These are phyloP conservation scores for Pyrenophora teres DNA, from an alignment of 2,329 filamentous ascomycete species.

Conservation along the genomic window DNA sequence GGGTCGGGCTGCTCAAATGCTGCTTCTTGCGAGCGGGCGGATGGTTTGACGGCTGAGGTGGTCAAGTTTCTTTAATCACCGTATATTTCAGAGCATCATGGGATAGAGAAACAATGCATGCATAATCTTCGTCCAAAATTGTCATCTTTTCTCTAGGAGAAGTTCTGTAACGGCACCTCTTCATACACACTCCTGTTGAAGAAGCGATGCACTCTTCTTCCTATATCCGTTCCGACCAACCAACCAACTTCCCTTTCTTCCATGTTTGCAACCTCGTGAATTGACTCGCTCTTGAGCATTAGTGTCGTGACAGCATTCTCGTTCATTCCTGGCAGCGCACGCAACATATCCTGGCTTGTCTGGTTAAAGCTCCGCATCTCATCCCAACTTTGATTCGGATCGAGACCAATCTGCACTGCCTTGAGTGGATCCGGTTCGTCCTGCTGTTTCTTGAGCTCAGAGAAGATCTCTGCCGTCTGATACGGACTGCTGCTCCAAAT, in stretches of 20 bases:
- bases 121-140: constrained; percentile 3
- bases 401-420: constrained; percentile 81
- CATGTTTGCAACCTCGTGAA: constrained; percentile 87
- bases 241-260: constrained; percentile 71
- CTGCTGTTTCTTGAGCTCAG: constrained; percentile 86
- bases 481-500: constrained; percentile 91
- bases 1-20: constrained; percentile 46
- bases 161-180: constrained; percentile 32
- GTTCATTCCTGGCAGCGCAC: constrained; percentile 76
- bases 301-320: constrained; percentile 76
- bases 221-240: constrained; percentile 77
- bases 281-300: constrained; percentile 72
- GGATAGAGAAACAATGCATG: constrained; percentile 9
- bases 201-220: constrained; percentile 76
- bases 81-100: constrained; percentile 1
- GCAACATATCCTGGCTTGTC: constrained; percentile 88
- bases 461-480: constrained; percentile 96
- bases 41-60: constrained; percentile 18
- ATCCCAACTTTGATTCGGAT: constrained; percentile 59
- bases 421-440: constrained; percentile 87
- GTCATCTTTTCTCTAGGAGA: constrained; percentile 8
- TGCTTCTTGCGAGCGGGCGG: constrained; percentile 47
- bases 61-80: not conserved
- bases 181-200: constrained; percentile 68
- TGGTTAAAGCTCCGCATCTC: constrained; percentile 75